Evolutionary conservation across 2,329 filamentous ascomycete genomes (phyloP).

Genomic region (Immersiporthe knoxdaviesiana): DNA sequence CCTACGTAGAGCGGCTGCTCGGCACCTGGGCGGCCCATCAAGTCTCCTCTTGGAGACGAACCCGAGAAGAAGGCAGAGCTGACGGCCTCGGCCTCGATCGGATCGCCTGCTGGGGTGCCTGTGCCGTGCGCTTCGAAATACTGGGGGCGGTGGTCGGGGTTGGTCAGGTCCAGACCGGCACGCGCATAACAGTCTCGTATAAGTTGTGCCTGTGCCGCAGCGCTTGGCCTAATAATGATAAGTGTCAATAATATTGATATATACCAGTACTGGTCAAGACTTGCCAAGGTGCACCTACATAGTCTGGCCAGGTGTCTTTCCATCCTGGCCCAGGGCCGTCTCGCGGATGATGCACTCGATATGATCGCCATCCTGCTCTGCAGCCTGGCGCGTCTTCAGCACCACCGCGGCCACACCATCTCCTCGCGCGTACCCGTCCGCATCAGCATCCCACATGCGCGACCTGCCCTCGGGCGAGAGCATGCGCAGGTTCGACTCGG

Average conservation of each 20-base stretch:
- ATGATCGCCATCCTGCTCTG: slow-evolving; percentile 48
- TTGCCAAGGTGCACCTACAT: slow-evolving; percentile 37
- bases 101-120: slow-evolving; percentile 37
- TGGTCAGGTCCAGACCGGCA: slow-evolving; percentile 41
- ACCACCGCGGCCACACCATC: slow-evolving; percentile 53
- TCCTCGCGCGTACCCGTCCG: slow-evolving; percentile 55
- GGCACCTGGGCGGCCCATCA: too few species aligned
- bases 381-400: slow-evolving; percentile 49
- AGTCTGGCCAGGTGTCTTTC: slow-evolving; percentile 50
- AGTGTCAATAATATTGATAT: too few species aligned
- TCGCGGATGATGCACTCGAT: slow-evolving; percentile 48
- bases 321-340: slow-evolving; percentile 49
- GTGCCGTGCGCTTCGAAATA: too few species aligned
- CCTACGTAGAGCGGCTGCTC: slow-evolving; percentile 18
- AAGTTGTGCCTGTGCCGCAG: slow-evolving; percentile 42
- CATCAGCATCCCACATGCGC: slow-evolving; percentile 49
- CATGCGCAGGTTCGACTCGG: slow-evolving; percentile 43
- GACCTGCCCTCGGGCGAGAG: slow-evolving; percentile 44
- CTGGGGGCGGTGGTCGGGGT: slow-evolving; percentile 35
- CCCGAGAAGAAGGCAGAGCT: slow-evolving; percentile 32
- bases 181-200: slow-evolving; percentile 39
- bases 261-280: too few species aligned
- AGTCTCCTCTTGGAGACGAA: too few species aligned
- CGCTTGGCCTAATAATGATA: slow-evolving; percentile 48
- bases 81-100: slow-evolving; percentile 36